Base-by-base conservation (phyloP, 1,284 basidiomycete genomes). In the Naganishia sp. region DNA sequence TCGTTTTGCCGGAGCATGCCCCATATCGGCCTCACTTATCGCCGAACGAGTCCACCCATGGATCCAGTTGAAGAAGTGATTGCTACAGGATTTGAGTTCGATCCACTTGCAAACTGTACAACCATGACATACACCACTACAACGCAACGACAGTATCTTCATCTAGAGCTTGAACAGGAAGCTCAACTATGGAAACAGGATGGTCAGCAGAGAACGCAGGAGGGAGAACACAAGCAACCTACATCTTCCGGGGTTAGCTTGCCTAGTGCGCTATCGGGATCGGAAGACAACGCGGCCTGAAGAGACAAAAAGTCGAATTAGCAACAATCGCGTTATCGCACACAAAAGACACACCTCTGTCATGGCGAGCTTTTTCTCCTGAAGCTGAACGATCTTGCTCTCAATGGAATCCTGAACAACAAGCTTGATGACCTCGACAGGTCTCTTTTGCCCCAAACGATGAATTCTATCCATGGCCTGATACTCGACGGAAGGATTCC, bases 331-430 rank as follows among this genome's bases (percentile, higher is more conserved):
- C 36, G 23, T 11, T 21, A 46, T 21, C 31, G 25, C 10, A 52
- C 4, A 28, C 36, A 15, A 23, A 31, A 25, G 43, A 60, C 64
- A 33, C 31, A 65, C 64, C 46, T 64, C 76, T 6, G 79, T 80
- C 77, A 80, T 80, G 33, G 79, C 78, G 57, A 81, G 71, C 71
- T 80, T 79, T 64, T 78, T 79, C 28, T 95, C 91, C 80, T 98
- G 95, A 18, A 99, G 83, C 85, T 94, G 81, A 10, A 83, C 73
- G 52, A 77, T 73, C 70, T 71, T 65, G 36, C 90, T 90, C 78
- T 99, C 95, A 71, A 99, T 97, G 70, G 90, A 93, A 77, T 99
- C 94, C 78, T 98, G 94, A 64, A 98, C 86, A 36, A 98, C 90
- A 44, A 98, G 84, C 75, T 98, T 94, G 77, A 93, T 92, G 16